phyloP scores from a whole-genome alignment of 345 rosid species.

The Leavenworthia alabamica region DNA sequence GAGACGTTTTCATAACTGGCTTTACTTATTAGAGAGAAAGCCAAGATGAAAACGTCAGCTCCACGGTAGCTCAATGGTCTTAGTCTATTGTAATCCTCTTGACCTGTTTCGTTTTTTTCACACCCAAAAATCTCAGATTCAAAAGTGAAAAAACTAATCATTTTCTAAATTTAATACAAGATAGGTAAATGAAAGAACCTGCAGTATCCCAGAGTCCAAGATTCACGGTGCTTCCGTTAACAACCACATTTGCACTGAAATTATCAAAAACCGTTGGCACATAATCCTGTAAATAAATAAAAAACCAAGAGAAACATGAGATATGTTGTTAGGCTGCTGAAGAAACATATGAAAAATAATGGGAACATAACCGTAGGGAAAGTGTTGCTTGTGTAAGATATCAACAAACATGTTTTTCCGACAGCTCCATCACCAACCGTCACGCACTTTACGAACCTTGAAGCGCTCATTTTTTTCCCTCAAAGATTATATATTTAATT shows the following conservation, averaged over 20 bases:
- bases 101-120: conserved; percentile 51
- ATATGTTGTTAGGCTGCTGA: background rate
- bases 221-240: conserved; percentile 79
- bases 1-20: conserved; percentile 97
- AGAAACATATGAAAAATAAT: background rate
- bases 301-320: background rate
- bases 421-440: conserved; percentile 91
- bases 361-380: conserved; percentile 60
- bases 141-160: background rate
- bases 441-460: conserved; percentile 80
- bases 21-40: conserved; percentile 94
- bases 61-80: conserved; percentile 95
- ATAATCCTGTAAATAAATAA: conserved; percentile 51
- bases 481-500: background rate
- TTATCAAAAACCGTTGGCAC: conserved; percentile 94
- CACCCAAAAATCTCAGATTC: conserved; percentile 6
- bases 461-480: conserved; percentile 56
- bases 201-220: conserved; percentile 98
- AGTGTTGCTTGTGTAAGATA: conserved; percentile 83
- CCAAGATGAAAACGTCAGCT: conserved; percentile 92
- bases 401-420: conserved; percentile 80
- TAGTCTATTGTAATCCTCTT: conserved; percentile 86
- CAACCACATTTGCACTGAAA: conserved; percentile 94
- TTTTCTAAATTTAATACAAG: background rate
- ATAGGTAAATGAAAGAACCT: conserved; percentile 34